Evolutionary conservation across 306 rosid genomes (phyloP).

Genomic region (Spatholobus suberectus): DNA sequence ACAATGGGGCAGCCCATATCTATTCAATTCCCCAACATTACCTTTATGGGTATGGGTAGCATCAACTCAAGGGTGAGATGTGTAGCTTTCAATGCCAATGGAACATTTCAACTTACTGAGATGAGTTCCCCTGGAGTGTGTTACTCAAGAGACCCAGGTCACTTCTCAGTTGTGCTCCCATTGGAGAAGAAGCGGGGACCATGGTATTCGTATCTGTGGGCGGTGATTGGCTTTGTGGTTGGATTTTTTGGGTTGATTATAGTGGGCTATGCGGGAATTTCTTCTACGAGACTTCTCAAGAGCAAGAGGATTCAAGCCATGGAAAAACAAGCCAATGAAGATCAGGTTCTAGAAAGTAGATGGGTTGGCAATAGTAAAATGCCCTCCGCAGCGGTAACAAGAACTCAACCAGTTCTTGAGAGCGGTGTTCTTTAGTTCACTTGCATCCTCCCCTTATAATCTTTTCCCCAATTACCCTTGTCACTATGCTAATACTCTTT

Average conservation of each 20-base stretch:
- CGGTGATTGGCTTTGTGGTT: conserved; percentile 55
- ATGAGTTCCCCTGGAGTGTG: conserved; percentile 63
- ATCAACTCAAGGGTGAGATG: conserved; percentile 55
- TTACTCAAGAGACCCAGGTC: conserved; percentile 61
- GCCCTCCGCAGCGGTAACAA: conserved; percentile 78
- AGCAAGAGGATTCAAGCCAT: conserved; percentile 69
- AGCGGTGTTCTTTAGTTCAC: conserved; percentile 42
- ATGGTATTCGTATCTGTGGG: conserved; percentile 69
- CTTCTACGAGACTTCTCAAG: conserved; percentile 49
- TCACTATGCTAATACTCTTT: conserved; percentile 1
- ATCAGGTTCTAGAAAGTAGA: conserved; percentile 71
- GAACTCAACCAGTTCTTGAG: conserved; percentile 83
- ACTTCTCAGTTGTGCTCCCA: conserved; percentile 66
- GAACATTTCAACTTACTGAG: conserved; percentile 54
- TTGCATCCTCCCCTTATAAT: background rate
- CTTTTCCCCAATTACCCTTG: background rate
- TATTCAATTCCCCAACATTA: conserved; percentile 57
- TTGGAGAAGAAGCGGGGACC: conserved; percentile 43
- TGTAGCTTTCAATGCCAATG: conserved; percentile 59
- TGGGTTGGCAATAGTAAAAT: conserved; percentile 76
- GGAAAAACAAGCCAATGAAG: conserved; percentile 76
- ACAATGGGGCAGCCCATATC: conserved; percentile 67
- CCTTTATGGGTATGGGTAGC: conserved; percentile 16
- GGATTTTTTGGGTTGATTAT: conserved; percentile 53
- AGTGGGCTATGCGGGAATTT: conserved; percentile 56